Conservation (phyloP, 148 eudicot species). For the Mesembryanthemum crystallinum region DNA sequence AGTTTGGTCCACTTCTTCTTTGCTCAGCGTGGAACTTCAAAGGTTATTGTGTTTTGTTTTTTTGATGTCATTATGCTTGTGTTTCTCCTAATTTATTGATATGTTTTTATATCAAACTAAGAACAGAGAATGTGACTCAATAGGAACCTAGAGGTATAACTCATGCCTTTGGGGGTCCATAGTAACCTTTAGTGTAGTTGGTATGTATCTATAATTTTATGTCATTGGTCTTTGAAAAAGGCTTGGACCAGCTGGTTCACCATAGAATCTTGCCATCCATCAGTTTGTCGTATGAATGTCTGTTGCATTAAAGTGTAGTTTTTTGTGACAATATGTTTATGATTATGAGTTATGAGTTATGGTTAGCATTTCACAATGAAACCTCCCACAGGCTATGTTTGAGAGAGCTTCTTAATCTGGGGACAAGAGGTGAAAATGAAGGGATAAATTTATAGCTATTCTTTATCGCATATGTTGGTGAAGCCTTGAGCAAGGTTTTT, state of each 20-base stretch:
- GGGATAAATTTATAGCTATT: neutral
- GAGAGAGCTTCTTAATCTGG: neutral
- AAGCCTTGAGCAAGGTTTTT: neutral
- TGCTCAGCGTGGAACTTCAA: conserved; percentile 89
- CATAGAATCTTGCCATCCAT: neutral
- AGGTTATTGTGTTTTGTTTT: conserved; percentile 37
- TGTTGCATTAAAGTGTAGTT: neutral
- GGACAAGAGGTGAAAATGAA: neutral
- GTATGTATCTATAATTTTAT: neutral
- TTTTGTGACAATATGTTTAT: neutral
- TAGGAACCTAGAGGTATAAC: neutral
- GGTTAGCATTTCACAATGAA: too few relatives aligned
- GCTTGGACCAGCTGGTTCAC: neutral
- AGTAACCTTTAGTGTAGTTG: neutral
- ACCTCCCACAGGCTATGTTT: too few relatives aligned
- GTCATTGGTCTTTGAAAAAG: neutral
- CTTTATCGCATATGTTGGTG: neutral
- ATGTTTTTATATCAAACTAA: neutral
- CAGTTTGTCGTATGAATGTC: neutral
- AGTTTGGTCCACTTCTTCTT: conserved; percentile 90
- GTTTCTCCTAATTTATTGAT: neutral
- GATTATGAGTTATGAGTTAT: too few relatives aligned
- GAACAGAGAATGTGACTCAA: neutral
- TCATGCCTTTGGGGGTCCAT: neutral
- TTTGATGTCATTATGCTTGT: neutral